A percentile compares a stretch with the other conserved stretches of the same genome.
These are phyloP conservation scores for Trametes sp. DNA, from an alignment of 1,284 basidiomycete species.

Conservation along the genomic window DNA sequence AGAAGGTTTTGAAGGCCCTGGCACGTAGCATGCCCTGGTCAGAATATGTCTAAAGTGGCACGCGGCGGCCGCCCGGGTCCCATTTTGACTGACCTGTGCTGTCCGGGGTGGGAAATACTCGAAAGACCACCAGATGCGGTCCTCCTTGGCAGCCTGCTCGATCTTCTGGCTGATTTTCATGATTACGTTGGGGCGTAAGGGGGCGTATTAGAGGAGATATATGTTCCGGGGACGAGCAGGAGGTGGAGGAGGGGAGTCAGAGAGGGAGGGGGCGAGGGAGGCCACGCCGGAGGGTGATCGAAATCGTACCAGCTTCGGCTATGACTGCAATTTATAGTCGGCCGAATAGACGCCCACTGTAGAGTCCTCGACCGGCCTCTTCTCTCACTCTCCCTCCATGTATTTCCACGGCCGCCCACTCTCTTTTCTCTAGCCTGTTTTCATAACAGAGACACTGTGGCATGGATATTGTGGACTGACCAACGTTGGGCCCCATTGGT, in stretches of 20 bases:
- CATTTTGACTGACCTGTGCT: conserved; percentile 72
- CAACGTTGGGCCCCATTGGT: background rate
- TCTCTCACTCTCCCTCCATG: conserved; percentile 5
- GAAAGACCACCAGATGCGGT: conserved; percentile 93
- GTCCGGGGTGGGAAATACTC: conserved; percentile 97
- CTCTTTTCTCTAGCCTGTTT: background rate
- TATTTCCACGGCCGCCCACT: background rate
- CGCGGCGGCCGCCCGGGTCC: conserved; percentile 26
- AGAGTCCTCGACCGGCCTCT: background rate
- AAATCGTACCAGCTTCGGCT: conserved; percentile 25
- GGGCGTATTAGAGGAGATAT: conserved; percentile 29
- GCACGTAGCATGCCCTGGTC: conserved; percentile 7
- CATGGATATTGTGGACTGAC: background rate
- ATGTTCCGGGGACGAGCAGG: conserved; percentile 17
- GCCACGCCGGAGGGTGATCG: conserved; percentile 12
- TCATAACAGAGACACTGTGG: background rate
- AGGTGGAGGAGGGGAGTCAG: conserved; percentile 22
- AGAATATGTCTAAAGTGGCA: conserved; percentile 21
- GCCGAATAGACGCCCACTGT: conserved; percentile 21
- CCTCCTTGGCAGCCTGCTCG: conserved; percentile 81
- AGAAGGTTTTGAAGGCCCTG: conserved; percentile 93
- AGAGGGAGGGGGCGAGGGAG: conserved; percentile 18
- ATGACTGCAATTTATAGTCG: conserved; percentile 8
- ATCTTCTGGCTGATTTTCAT: conserved; percentile 96
- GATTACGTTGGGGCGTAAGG: conserved; percentile 35